Evolutionary conservation across 148 eudicot genomes (phyloP).

Genomic region (Rhododendron mucronatum): DNA sequence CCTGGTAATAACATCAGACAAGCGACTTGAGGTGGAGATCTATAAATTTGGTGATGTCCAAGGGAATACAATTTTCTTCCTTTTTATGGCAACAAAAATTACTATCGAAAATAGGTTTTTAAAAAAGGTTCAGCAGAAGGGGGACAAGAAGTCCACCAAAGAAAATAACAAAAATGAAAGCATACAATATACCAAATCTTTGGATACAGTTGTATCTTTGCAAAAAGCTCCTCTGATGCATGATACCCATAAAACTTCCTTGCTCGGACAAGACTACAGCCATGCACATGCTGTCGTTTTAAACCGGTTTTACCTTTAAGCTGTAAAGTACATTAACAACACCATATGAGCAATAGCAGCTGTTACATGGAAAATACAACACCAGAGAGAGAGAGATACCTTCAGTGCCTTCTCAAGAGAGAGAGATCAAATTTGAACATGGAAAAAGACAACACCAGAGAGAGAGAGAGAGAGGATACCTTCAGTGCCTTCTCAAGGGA

Average conservation of each 20-base stretch:
- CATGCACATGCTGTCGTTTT: constrained; percentile 93
- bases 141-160: not conserved
- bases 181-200: not conserved
- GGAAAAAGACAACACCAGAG: too few species aligned
- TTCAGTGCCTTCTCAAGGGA: too few species aligned
- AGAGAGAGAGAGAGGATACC: too few species aligned
- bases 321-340: constrained; percentile 29
- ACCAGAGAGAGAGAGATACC: not conserved
- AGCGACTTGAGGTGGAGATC: not conserved
- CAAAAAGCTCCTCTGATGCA: constrained; percentile 74
- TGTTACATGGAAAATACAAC: constrained; percentile 4
- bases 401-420: too few species aligned
- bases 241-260: constrained; percentile 86
- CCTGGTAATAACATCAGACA: not conserved
- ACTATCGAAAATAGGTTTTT: not conserved
- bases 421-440: too few species aligned
- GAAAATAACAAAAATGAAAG: not conserved
- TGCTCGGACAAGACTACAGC: constrained; percentile 79
- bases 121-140: not conserved
- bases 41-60: not conserved
- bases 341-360: constrained; percentile 8
- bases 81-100: not conserved
- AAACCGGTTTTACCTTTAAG: constrained; percentile 77
- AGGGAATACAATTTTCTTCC: not conserved
- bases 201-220: constrained; percentile 97